Conservation (phyloP, 2,329 filamentous ascomycete species). For the Botrytis squamosa region DNA sequence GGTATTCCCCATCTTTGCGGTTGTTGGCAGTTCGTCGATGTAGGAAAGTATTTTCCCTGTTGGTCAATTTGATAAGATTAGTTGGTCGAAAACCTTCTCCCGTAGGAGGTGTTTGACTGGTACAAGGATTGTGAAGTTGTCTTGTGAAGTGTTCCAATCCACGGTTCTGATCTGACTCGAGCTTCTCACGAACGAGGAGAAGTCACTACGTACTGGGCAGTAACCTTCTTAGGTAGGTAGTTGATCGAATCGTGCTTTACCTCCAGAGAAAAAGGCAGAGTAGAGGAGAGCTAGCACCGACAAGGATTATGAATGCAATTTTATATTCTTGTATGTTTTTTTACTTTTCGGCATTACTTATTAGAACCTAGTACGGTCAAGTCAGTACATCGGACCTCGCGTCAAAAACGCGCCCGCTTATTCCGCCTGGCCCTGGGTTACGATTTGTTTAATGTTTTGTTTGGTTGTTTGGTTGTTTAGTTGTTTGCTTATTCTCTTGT, state of each 20-base stretch:
- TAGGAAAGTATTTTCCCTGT: background rate
- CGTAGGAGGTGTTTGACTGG: background rate
- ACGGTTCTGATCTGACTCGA: background rate
- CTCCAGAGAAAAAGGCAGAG: background rate
- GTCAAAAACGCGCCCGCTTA: constrained; percentile 15
- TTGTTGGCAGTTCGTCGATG: background rate
- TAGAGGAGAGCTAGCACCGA: background rate
- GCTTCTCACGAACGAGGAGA: background rate
- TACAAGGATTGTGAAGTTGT: background rate
- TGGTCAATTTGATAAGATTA: background rate
- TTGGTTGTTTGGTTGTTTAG: constrained; percentile 20
- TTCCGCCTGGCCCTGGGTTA: constrained; percentile 9
- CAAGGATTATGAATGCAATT: background rate
- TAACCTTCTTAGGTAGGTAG: background rate
- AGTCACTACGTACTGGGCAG: background rate
- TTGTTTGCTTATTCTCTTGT: constrained; percentile 17
- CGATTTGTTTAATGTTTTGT: constrained; percentile 18
- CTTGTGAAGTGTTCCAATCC: background rate
- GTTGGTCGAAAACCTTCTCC: background rate
- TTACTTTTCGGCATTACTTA: constrained; percentile 9
- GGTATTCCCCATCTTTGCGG: background rate
- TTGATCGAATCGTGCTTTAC: background rate
- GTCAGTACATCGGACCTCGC: constrained; percentile 7
- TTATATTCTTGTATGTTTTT: background rate
- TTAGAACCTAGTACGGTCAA: background rate